Evolutionary conservation across 441 rosid species (phyloP), one percentile per base, ranked within the genome.

Genomic region (Mallotus japonicus): DNA sequence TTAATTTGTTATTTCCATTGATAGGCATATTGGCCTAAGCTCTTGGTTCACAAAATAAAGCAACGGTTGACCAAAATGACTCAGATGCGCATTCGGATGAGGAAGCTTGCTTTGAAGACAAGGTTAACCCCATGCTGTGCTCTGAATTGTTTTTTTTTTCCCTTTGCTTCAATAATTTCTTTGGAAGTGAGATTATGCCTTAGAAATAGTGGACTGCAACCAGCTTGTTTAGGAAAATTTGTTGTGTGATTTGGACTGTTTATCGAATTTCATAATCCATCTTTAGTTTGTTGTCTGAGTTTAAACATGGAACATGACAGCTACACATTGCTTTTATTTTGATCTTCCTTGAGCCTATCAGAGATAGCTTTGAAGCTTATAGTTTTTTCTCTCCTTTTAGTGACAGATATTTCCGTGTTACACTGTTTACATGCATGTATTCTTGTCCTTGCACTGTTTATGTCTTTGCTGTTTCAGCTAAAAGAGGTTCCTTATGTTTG

Each of bases 31-130:
- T 90, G 97, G 95, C 97, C 97, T 0, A 89, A 92, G 87, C 79
- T 94, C 75, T 81, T 94, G 60, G 87, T 88, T 57, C 97, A 94
- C 79, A 92, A 90, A 81, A 79, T 84, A 47, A 94, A 92, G 84
- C 97, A 87, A 77, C 85, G 97, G 60, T 79, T 94, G 77, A 92
- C 97, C 3, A 92, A 92, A 80, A 92, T 92, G 99, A 92, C 94
- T 60, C 97, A 94, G 72, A 90, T 90, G 97, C 92, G 94, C 34
- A 90, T 94, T 71, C 90, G 97, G 19, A 90, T 87, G 91, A 86
- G 94, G 59, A 94, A 92, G 75, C 93, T 95, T 80, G 92, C 88
- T 37, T 80, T 92, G 51, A 95, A 92, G 73, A 95, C 94, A 69
- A 88, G 93, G 98, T 94, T 66, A 28, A 34, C 22, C 67, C 34